Conservation (phyloP, 2,329 filamentous ascomycete species). For the Diaporthe batatas region DNA sequence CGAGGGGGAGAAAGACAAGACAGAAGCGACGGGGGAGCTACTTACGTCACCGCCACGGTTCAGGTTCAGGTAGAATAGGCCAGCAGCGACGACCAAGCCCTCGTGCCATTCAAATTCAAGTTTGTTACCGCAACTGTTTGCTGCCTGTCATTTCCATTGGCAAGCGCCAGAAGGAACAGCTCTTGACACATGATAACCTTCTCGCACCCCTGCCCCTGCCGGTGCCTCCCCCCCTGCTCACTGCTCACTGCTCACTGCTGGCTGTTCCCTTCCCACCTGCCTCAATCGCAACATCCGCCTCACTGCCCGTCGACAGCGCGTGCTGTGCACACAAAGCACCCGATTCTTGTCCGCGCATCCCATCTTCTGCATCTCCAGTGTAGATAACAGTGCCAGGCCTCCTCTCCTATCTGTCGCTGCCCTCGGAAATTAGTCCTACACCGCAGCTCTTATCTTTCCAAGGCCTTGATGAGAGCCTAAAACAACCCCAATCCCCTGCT, state of each 20-base stretch:
- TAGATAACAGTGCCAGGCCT: constrained; percentile 2
- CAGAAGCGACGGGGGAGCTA: background rate
- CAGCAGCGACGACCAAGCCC: constrained; percentile 1
- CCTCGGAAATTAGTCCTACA: background rate
- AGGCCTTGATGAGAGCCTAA: background rate
- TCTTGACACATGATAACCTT: constrained; percentile 26
- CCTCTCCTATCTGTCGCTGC: background rate
- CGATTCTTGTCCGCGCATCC: background rate
- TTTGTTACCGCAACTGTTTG: constrained; percentile 5
- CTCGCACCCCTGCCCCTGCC: constrained; percentile 12
- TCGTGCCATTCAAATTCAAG: constrained; percentile 13
- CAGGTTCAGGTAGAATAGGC: background rate
- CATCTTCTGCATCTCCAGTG: background rate
- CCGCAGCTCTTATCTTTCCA: background rate
- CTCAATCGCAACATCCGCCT: constrained; percentile 13
- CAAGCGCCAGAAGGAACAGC: constrained; percentile 3
- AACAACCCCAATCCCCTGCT: background rate
- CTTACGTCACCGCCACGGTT: constrained; percentile 25
- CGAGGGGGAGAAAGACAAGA: background rate
- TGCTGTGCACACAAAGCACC: constrained; percentile 2
- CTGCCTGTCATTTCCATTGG: constrained; percentile 29
- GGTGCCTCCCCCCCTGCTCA: background rate
- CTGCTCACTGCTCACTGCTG: no score
- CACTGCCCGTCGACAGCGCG: background rate
- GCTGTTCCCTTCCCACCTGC: background rate